Conservation (phyloP, 495 filamentous ascomycete species). For the Evernia prunastri region DNA sequence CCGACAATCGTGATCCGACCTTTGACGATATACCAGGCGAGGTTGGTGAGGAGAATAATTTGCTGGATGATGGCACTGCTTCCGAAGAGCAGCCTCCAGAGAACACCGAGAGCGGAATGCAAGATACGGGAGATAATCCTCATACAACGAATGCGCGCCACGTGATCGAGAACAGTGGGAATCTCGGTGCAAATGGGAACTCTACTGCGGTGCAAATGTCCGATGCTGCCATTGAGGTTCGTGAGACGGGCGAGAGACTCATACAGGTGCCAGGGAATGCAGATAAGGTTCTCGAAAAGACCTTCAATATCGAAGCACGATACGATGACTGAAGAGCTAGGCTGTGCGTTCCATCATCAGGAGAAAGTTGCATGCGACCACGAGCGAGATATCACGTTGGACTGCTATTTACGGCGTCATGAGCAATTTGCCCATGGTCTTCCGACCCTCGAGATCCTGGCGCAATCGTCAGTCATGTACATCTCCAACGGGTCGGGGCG, state of each 20-base stretch:
- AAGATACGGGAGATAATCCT: not conserved
- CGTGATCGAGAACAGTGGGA: not conserved
- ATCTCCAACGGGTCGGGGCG: not conserved
- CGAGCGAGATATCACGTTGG: not conserved
- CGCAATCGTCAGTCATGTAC: conserved; percentile 10
- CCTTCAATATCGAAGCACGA: not conserved
- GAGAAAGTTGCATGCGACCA: not conserved
- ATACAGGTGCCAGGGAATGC: conserved; percentile 14
- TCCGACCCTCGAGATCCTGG: conserved; percentile 72
- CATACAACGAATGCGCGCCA: not conserved
- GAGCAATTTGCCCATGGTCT: conserved; percentile 65
- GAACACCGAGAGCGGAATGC: not conserved
- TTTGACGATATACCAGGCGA: conserved; percentile 11
- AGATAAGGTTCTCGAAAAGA: conserved; percentile 10
- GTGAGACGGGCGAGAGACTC: conserved; percentile 19
- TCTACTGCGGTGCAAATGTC: not conserved
- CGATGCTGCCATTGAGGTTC: conserved; percentile 15
- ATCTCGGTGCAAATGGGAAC: not conserved
- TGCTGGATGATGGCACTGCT: conserved; percentile 16
- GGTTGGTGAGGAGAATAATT: conserved; percentile 19
- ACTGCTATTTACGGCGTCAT: conserved; percentile 32
- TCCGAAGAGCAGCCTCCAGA: not conserved
- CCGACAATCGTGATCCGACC: not conserved
- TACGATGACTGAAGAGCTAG: not conserved
- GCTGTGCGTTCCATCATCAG: not conserved